Percentiles rank a stretch among this genome's conserved stretches.
Conservation (phyloP, 163 green algal species). For the Volvox carteri region DNA sequence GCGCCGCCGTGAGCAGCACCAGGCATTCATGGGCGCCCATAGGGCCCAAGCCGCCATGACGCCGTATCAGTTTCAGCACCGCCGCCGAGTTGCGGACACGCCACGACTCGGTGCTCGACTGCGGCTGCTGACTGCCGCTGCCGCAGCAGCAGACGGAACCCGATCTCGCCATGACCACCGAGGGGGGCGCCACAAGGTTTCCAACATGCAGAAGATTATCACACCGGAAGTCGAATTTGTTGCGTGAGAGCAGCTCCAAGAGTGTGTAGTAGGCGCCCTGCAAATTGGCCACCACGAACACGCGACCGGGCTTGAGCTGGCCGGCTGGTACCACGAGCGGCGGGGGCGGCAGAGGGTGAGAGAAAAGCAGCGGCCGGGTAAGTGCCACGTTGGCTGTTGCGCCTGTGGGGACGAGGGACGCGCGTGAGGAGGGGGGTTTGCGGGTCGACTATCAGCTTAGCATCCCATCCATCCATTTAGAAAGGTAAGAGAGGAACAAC, state of each 20-base stretch:
- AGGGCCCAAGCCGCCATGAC: conserved; percentile 28
- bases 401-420: background rate
- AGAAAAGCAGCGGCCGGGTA: too few relatives aligned
- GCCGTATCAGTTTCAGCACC: conserved; percentile 30
- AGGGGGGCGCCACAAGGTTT: conserved; percentile 37
- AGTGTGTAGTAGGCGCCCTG: conserved; percentile 52
- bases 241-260: conserved; percentile 31
- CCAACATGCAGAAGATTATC: conserved; percentile 37
- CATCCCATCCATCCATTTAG: too few relatives aligned
- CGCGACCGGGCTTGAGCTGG: conserved; percentile 38
- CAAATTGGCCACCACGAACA: conserved; percentile 45
- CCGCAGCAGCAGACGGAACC: background rate
- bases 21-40: conserved; percentile 43
- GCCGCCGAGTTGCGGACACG: conserved; percentile 3
- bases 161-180: background rate
- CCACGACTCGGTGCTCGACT: background rate
- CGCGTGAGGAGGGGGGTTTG: background rate
- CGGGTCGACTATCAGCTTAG: too few relatives aligned
- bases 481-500: too few relatives aligned
- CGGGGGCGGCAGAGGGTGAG: background rate
- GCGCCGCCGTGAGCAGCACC: conserved; percentile 24
- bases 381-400: background rate
- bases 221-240: conserved; percentile 47
- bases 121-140: background rate
- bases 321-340: background rate